Base-by-base conservation (phyloP, 495 filamentous ascomycete species). In the Delitschia confertaspora region DNA sequence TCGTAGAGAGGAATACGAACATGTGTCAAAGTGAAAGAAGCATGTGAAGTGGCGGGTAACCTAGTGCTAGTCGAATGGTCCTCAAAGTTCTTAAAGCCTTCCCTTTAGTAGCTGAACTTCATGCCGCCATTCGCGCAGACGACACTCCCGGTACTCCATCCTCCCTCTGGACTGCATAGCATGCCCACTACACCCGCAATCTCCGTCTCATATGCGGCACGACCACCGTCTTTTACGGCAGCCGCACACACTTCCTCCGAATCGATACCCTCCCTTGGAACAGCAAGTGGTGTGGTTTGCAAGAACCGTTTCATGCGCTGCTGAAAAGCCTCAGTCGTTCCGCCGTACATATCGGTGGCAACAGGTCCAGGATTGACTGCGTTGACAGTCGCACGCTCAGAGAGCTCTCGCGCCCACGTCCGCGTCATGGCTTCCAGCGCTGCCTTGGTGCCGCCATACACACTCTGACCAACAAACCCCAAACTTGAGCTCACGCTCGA, bases 401-500 rank as follows among this genome's bases (percentile, higher is more conserved):
- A 69, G 25, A 95, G 66, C 64, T 95, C 88, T 14, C 84, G 71
- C 0, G 79, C 69, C 88, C 88, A 95, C 1, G 83, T 87, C 6
- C 88, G 71, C 8, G 87, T 93, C 87, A 94, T 91, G n/a, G 82
- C 74, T 49, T 95, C 88, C 23, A 94, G 55, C 0, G 88, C 88
- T 0, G 83, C 87, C 63, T 95, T 95, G 51, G 81, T 89, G 3
- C 86, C 87, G 27, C 83, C 85, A 58, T 94, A 95, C 23, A 93
- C 76, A 5, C 73, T 73, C 62, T 91, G 83, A 4, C 69, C 73
- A 2, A 67, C 57, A 62, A 85, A 85, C 0, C 88, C 86, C 8
- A 80, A 60, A 3, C 70, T 71, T 1, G 82, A 73, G 4, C 79
- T 73, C 6, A 93, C 78, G 45, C 72, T 79, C 10, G 77, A 83